These are phyloP conservation scores for Sanghuangporus baumii DNA, from an alignment of 1,284 basidiomycete species.

Conservation along the genomic window DNA sequence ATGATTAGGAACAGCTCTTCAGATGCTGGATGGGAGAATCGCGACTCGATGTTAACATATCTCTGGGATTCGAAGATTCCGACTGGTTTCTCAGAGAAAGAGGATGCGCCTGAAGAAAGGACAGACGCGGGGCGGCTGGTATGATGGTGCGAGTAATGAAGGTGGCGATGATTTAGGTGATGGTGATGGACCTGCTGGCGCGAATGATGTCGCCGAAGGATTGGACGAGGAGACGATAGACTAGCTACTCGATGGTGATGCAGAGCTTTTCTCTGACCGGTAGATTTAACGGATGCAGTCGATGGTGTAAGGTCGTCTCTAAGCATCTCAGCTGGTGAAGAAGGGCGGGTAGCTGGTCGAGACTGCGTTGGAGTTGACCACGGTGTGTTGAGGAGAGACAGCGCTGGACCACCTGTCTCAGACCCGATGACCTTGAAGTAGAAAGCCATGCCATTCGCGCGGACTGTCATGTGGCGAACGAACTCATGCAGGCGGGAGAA, in stretches of 20 bases:
- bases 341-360: conserved; percentile 20
- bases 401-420: conserved; percentile 24
- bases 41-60: conserved; percentile 71
- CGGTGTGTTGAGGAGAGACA: conserved; percentile 3
- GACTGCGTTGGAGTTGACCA: conserved; percentile 16
- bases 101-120: not conserved
- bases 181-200: not conserved
- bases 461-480: conserved; percentile 44
- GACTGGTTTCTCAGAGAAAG: conserved; percentile 50
- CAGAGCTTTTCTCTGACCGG: not conserved
- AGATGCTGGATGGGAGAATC: conserved; percentile 47
- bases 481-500: conserved; percentile 48
- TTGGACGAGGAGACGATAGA: not conserved
- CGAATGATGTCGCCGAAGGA: conserved; percentile 4
- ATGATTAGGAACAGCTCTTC: conserved; percentile 46
- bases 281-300: conserved; percentile 1
- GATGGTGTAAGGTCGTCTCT: conserved; percentile 19
- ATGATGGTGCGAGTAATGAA: not conserved
- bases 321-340: conserved; percentile 25
- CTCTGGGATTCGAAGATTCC: conserved; percentile 78
- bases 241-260: not conserved
- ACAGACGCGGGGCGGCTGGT: not conserved
- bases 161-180: not conserved
- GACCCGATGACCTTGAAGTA: conserved; percentile 64
- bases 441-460: conserved; percentile 58